Base-by-base conservation (phyloP, 352 stramenopile species). In the Globisporangium mamillatum region DNA sequence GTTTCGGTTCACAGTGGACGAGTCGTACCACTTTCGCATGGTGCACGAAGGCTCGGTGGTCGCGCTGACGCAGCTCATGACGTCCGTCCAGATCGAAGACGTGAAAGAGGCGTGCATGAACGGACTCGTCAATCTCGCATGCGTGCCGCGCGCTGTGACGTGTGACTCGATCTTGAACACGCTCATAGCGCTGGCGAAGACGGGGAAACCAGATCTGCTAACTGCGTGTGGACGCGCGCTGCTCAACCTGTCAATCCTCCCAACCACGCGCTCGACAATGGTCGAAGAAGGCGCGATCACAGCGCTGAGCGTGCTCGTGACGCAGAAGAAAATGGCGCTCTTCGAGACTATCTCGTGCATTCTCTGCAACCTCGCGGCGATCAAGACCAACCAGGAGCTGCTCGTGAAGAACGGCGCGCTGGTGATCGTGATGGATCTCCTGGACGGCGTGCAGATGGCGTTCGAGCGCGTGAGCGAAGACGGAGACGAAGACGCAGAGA, bases 221-320 rank as follows among this genome's bases (percentile, higher is more conserved):
- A 70, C 66, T 25, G 69, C 70, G 2, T 91, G 81, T 66, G 81
- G 80, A 41, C 82, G 87, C 56, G 85, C 81, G 34, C 62, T 94
- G 18, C 65, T 95, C 2, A 95, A 94, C 53, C 73, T 95, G 25
- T 95, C 88, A 18, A 91, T 95, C 41, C 60, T 93, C 20, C 84
- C 84, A 3, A 92, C 86, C 24, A 94, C 88, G 9, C 85, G 88
- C 24, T 75, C 80, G 1, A 76, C 78, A 22, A 79, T 94, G 67
- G 78, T 95, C 27, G 87, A 95, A 63, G 87, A 94, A 64, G 87
- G 87, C 44, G 84, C 75, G 3, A 71, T 95, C 48, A 56, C 69
- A 8, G 86, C 80, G 38, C 67, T 95, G 2, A 75, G 79, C 58
- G 78, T 90, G 16, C 63, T 95, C 18, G 48, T 69, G 1, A 62